Evolutionary conservation across 495 filamentous ascomycete genomes (phyloP).

Genomic region (Penicillium pancosmium): DNA sequence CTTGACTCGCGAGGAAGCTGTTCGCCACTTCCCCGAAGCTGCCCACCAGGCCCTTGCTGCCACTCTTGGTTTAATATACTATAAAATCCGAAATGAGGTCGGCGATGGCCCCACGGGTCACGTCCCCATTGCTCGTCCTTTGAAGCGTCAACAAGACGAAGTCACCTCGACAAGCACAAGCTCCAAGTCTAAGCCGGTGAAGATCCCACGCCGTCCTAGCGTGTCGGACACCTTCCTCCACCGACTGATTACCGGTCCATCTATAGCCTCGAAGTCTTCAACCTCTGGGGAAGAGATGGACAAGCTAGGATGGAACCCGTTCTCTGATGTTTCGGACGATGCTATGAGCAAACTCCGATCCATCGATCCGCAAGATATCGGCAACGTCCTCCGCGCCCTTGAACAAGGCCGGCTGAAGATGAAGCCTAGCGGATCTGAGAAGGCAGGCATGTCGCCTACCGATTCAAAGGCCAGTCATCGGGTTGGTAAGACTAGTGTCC

Average conservation of each 20-base stretch:
- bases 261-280: slow-evolving; percentile 40
- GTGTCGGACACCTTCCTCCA: slow-evolving; percentile 40
- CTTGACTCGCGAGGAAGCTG: slow-evolving; percentile 38
- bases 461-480: slow-evolving; percentile 31
- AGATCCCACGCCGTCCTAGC: slow-evolving; percentile 39
- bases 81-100: slow-evolving; percentile 47
- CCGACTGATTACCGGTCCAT: slow-evolving; percentile 34
- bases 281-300: slow-evolving; percentile 41
- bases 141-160: slow-evolving; percentile 44
- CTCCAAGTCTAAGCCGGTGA: slow-evolving; percentile 41
- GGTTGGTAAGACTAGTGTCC: slow-evolving; percentile 17
- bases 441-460: slow-evolving; percentile 35
- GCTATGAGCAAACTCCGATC: slow-evolving; percentile 43
- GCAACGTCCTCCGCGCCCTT: slow-evolving; percentile 37
- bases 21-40: slow-evolving; percentile 40
- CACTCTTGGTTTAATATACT: slow-evolving; percentile 44
- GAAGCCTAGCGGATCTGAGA: slow-evolving; percentile 38
- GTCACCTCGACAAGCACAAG: slow-evolving; percentile 33
- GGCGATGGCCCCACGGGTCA: slow-evolving; percentile 34
- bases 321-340: slow-evolving; percentile 43
- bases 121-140: slow-evolving; percentile 29
- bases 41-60: slow-evolving; percentile 47
- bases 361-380: slow-evolving; percentile 42
- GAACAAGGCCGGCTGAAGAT: slow-evolving; percentile 40
- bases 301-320: slow-evolving; percentile 44